Evolutionary conservation across 441 rosid genomes (phyloP).

Genomic region (Arabidopsis lyrata): DNA sequence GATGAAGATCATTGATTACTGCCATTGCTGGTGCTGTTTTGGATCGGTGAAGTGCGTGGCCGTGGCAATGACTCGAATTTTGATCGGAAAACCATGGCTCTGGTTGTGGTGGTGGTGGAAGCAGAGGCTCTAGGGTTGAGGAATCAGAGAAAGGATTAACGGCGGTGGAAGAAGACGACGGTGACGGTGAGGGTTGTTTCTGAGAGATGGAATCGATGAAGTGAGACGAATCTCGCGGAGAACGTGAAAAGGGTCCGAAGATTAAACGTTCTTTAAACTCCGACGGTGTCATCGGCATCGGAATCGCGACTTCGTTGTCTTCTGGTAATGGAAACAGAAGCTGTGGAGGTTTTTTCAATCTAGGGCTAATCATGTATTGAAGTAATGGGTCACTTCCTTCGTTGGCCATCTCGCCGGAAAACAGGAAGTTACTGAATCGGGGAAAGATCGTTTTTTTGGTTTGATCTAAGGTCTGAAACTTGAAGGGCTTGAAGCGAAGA

Average conservation of each 20-base stretch:
- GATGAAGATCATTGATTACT: conserved; percentile 38
- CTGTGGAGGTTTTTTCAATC: conserved; percentile 35
- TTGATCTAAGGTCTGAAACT: not conserved
- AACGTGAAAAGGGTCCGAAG: conserved; percentile 63
- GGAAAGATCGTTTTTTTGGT: not conserved
- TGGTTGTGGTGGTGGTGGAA: conserved; percentile 18
- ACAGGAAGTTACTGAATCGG: not conserved
- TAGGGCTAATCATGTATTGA: conserved; percentile 36
- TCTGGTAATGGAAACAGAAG: conserved; percentile 75
- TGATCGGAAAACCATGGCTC: conserved; percentile 54
- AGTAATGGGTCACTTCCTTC: conserved; percentile 36
- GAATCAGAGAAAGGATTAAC: conserved; percentile 42
- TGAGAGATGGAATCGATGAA: conserved; percentile 61
- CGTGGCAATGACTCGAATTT: conserved; percentile 38
- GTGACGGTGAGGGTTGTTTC: conserved; percentile 37
- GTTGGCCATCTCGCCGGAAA: conserved; percentile 27
- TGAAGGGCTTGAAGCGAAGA: conserved; percentile 2
- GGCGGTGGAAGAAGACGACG: conserved; percentile 26
- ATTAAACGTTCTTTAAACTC: conserved; percentile 81
- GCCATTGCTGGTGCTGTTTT: conserved; percentile 55
- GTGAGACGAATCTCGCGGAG: conserved; percentile 50
- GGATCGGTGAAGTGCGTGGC: conserved; percentile 54
- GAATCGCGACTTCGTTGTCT: conserved; percentile 64
- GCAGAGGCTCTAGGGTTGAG: conserved; percentile 35
- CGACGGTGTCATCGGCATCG: conserved; percentile 68